phyloP scores from a whole-genome alignment of 371 early-diverging fungal species.

The Rhizopus sp. region DNA sequence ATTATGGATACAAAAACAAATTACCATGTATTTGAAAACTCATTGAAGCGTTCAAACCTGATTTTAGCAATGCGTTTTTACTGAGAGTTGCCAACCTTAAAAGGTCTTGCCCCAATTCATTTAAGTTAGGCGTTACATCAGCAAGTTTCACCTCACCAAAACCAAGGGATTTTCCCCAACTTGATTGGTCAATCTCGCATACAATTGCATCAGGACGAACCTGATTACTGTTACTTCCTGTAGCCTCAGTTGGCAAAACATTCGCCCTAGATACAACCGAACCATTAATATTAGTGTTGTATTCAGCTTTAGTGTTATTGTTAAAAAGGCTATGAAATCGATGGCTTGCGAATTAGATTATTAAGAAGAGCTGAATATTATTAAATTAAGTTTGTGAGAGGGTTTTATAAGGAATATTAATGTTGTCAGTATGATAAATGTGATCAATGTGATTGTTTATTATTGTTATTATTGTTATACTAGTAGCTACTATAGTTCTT shows the following conservation, averaged over 20 bases:
- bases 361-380: no score
- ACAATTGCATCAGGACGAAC: constrained; percentile 25
- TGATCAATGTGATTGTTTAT: no score
- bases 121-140: constrained; percentile 18
- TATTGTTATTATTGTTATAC: no score
- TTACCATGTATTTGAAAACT: constrained; percentile 27
- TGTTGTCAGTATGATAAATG: no score
- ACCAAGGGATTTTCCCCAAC: constrained; percentile 20
- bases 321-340: no score
- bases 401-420: no score
- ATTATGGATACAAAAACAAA: constrained; percentile 4
- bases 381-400: no score
- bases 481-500: no score
- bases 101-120: constrained; percentile 16
- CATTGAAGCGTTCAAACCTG: constrained; percentile 4
- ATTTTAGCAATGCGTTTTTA: constrained; percentile 5
- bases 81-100: constrained; percentile 17
- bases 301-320: no score
- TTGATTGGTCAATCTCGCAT: constrained; percentile 24
- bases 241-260: constrained; percentile 13
- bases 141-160: constrained; percentile 25
- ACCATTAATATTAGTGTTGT: constrained; percentile 15
- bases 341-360: no score
- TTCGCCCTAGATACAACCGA: constrained; percentile 21
- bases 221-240: constrained; percentile 6